Percentiles rank a stretch among this genome's conserved stretches.
These are phyloP conservation scores for Penicillium roqueforti DNA, from an alignment of 495 filamentous ascomycete genomes.

Conservation along the genomic window DNA sequence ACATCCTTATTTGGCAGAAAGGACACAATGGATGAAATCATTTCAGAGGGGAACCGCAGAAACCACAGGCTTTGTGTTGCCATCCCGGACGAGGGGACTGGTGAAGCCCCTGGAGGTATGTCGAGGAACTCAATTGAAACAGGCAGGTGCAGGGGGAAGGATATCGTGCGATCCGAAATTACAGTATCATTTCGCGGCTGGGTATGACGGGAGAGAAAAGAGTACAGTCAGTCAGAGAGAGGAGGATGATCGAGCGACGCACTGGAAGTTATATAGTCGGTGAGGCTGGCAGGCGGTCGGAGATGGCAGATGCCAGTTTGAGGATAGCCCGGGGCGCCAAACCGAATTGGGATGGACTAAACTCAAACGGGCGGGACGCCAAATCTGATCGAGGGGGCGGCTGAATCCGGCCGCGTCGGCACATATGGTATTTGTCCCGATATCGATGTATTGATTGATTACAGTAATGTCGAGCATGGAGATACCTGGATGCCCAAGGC, in stretches of 20 bases:
- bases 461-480: too few relatives aligned
- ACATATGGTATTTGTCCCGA: slow-evolving; percentile 4
- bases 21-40: slow-evolving; percentile 1
- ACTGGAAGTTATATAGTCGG: slow-evolving; percentile 6
- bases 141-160: background rate
- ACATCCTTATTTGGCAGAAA: slow-evolving; percentile 2
- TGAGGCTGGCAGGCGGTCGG: background rate
- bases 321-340: slow-evolving; percentile 1
- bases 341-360: background rate
- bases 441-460: too few relatives aligned
- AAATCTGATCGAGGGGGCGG: slow-evolving; percentile 7
- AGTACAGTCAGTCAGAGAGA: background rate
- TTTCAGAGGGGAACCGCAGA: background rate
- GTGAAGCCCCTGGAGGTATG: background rate
- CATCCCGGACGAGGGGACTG: too few relatives aligned
- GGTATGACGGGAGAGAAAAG: background rate
- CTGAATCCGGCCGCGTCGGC: slow-evolving; percentile 3
- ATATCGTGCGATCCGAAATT: slow-evolving; percentile 6
- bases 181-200: slow-evolving; percentile 7
- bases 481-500: too few relatives aligned
- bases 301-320: background rate
- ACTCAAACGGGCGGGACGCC: background rate
- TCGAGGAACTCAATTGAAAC: slow-evolving; percentile 1
- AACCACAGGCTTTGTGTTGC: too few relatives aligned
- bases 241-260: slow-evolving; percentile 5